phyloP scores from a whole-genome alignment of 305 asterid genomes.

The Fraxinus angustifolia region DNA sequence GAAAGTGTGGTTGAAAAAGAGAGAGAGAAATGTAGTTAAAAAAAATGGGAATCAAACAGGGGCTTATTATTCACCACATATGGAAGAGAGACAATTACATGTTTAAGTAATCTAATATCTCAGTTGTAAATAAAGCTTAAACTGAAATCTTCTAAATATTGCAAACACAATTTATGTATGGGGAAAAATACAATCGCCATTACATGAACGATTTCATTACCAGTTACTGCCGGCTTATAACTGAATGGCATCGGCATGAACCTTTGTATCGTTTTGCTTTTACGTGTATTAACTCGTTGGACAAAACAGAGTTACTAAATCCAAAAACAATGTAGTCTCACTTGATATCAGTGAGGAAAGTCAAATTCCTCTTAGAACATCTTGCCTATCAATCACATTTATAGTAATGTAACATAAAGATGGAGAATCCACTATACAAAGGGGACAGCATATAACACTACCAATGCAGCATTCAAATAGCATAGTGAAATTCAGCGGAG shows the following conservation, averaged over 20 bases:
- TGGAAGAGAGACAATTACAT: neutral
- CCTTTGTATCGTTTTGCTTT: neutral
- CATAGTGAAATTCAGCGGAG: neutral
- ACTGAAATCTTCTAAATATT: neutral
- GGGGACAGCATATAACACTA: neutral
- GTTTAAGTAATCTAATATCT: neutral
- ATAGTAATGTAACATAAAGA: neutral
- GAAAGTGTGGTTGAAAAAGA: neutral
- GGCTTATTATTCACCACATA: neutral
- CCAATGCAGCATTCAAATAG: neutral
- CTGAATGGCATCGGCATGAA: neutral
- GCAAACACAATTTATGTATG: neutral
- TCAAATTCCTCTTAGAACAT: neutral
- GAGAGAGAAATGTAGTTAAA: neutral
- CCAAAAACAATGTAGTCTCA: neutral
- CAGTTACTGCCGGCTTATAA: neutral
- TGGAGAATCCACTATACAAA: neutral
- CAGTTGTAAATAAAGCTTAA: neutral
- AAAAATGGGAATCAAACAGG: neutral
- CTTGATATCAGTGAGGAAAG: neutral
- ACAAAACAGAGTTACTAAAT: neutral
- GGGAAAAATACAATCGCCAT: neutral
- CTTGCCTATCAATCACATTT: neutral
- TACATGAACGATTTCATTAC: neutral
- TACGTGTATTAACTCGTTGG: neutral